phyloP scores from a whole-genome alignment of 2,329 filamentous ascomycete genomes.

The Fusarium nelsonii region DNA sequence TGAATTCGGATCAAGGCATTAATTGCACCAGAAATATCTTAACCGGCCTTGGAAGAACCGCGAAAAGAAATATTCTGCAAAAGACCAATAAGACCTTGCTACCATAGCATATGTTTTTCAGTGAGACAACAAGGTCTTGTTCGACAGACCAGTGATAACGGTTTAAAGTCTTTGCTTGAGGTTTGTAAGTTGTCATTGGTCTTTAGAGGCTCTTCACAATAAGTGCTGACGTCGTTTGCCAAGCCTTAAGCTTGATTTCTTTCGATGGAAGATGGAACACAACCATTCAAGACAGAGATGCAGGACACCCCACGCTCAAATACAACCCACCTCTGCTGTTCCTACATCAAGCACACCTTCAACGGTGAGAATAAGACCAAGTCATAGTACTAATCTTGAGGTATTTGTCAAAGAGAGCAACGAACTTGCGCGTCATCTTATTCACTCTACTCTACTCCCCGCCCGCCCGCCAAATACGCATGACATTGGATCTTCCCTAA shows the following conservation, averaged over 20 bases:
- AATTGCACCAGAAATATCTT: not conserved
- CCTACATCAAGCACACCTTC: not conserved
- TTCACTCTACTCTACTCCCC: not conserved
- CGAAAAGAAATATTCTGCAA: not conserved
- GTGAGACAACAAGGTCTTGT: not conserved
- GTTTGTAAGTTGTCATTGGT: conserved; percentile 8
- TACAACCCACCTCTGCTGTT: not conserved
- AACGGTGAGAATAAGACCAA: not conserved
- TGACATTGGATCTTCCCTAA: not conserved
- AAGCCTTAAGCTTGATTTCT: conserved; percentile 21
- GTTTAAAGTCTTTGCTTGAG: not conserved
- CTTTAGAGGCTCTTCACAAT: not conserved
- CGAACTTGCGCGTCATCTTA: not conserved
- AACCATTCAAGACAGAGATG: conserved; percentile 6
- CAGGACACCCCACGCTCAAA: conserved; percentile 7
- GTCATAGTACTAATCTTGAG: not conserved
- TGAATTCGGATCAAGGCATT: not conserved
- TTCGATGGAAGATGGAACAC: conserved; percentile 3
- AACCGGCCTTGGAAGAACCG: not conserved
- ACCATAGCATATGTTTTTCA: not conserved
- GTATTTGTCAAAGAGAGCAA: not conserved
- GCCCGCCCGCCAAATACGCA: not conserved
- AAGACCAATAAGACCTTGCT: not conserved
- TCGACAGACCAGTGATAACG: not conserved
- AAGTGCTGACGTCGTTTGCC: conserved; percentile 12